These are phyloP conservation scores for Colletotrichum sp. DNA, from an alignment of 2,329 filamentous ascomycete species.

Conservation along the genomic window DNA sequence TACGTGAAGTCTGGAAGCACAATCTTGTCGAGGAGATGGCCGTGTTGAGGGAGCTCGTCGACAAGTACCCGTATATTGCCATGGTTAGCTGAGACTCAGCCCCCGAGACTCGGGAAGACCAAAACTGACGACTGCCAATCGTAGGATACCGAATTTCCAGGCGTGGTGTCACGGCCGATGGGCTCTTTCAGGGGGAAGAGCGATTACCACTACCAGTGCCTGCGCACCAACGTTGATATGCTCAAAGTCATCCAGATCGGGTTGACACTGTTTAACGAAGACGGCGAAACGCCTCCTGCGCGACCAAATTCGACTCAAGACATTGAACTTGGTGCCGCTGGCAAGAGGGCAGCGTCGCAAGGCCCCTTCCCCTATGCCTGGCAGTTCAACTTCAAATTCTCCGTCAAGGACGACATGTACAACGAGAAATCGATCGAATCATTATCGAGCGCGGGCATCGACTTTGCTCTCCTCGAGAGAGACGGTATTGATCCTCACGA, in stretches of 20 bases:
- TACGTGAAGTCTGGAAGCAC: conserved; percentile 95
- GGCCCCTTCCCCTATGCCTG: conserved; percentile 82
- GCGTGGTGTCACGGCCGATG: conserved; percentile 94
- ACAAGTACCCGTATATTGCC: conserved; percentile 93
- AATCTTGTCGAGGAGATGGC: conserved; percentile 94
- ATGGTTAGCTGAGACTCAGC: conserved; percentile 71
- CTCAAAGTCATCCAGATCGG: conserved; percentile 98
- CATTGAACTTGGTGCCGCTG: conserved; percentile 40
- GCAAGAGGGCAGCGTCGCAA: conserved; percentile 44
- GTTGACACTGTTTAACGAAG: conserved; percentile 88
- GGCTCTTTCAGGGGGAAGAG: conserved; percentile 93
- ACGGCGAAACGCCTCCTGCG: conserved; percentile 84
- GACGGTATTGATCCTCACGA: conserved; percentile 90
- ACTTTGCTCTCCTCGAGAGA: conserved; percentile 82
- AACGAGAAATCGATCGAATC: conserved; percentile 94
- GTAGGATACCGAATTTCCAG: conserved; percentile 98
- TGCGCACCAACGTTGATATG: conserved; percentile 96
- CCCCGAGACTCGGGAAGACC: not conserved
- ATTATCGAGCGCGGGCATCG: conserved; percentile 88
- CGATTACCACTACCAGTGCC: conserved; percentile 97
- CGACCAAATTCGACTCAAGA: conserved; percentile 59
- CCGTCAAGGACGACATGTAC: conserved; percentile 95
- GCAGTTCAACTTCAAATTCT: conserved; percentile 99
- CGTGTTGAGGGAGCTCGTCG: conserved; percentile 79
- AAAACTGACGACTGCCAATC: conserved; percentile 8